Base-by-base conservation (phyloP, 2,329 filamentous ascomycete genomes). In the Xylaria polymorpha region DNA sequence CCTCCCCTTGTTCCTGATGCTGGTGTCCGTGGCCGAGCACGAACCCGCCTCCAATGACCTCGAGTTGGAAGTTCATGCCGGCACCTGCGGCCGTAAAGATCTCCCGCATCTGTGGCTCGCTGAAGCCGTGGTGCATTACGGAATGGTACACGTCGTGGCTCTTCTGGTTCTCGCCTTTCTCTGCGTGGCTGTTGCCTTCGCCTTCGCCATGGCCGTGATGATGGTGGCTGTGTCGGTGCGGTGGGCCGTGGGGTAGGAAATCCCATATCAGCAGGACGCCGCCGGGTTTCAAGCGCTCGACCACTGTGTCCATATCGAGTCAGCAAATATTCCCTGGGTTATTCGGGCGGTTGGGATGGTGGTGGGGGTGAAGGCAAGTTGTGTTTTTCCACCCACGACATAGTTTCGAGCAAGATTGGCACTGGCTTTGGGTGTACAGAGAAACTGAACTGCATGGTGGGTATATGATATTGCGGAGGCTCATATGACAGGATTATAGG, bases 241-340 rank as follows among this genome's bases (percentile, higher is more conserved):
- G 51, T 73, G 71, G 68, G 18, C 61, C 83, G 72, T 91, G 87
- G 9, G 88, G 83, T 20, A 91, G 75, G 68, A 94, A 90, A 76
- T 94, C 92, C 55, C 91, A 81, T 64, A 94, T 87, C 58, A 93
- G 80, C 53, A 93, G 81, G 1, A 90, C 86, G 12, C 92, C 92
- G 3, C 90, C 91, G 2, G 86, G 85, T 71, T 85, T 86, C 67
- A 94, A 81, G 10, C 91, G 85, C 75, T 87, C 83, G 4, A 84
- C 87, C 43, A 94, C 71, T 72, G 2, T 59, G 8, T 6, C 25
- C 56, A 14, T 18, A 46, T 35, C 8, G 8, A 7, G 12, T 59
- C 35, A 59, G 56, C 39, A 10, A 9, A 43, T 29, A 41, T 20
- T 7, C 35, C 14, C 15, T 43, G 20, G 1, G 20, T 25, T 41